These are phyloP conservation scores for Fomitopsis pulvina DNA, from an alignment of 768 basidiomycete genomes.

Conservation along the genomic window DNA sequence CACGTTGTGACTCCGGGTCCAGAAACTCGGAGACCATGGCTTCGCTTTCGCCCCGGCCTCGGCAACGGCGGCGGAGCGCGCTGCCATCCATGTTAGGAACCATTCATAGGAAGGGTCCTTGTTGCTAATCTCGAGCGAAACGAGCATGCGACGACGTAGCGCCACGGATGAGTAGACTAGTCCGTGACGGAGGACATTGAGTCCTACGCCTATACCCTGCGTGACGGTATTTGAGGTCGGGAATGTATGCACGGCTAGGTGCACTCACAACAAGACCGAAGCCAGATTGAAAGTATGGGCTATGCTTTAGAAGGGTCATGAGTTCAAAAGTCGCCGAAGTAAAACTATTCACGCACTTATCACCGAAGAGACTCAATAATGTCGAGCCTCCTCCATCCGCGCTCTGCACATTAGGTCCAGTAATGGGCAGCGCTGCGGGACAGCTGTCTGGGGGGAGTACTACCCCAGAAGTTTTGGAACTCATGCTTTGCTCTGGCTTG, in stretches of 20 bases:
- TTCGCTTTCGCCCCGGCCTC: conserved; percentile 20
- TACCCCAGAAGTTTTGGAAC: too few species aligned
- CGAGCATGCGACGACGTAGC: conserved; percentile 84
- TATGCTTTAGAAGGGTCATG: conserved; percentile 28
- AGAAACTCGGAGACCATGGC: conserved; percentile 25
- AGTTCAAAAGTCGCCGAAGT: not conserved
- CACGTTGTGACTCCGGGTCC: conserved; percentile 82
- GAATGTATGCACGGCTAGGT: not conserved
- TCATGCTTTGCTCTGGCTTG: too few species aligned
- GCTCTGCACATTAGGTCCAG: too few species aligned
- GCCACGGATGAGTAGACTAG: conserved; percentile 62
- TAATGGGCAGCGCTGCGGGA: too few species aligned
- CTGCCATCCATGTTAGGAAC: conserved; percentile 96
- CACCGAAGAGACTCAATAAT: conserved; percentile 16
- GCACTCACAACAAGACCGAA: conserved; percentile 88
- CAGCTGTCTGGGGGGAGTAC: too few species aligned
- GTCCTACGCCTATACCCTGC: conserved; percentile 86
- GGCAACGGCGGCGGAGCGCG: conserved; percentile 44
- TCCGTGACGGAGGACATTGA: conserved; percentile 69
- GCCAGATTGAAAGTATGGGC: conserved; percentile 96
- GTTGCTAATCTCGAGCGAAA: conserved; percentile 93
- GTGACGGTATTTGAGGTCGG: not conserved
- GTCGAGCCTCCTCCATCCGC: conserved; percentile 5
- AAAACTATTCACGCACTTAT: conserved; percentile 20
- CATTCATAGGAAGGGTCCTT: conserved; percentile 94